phyloP scores from a whole-genome alignment of 169 alveolate species.

The Eimeria sp. region DNA sequence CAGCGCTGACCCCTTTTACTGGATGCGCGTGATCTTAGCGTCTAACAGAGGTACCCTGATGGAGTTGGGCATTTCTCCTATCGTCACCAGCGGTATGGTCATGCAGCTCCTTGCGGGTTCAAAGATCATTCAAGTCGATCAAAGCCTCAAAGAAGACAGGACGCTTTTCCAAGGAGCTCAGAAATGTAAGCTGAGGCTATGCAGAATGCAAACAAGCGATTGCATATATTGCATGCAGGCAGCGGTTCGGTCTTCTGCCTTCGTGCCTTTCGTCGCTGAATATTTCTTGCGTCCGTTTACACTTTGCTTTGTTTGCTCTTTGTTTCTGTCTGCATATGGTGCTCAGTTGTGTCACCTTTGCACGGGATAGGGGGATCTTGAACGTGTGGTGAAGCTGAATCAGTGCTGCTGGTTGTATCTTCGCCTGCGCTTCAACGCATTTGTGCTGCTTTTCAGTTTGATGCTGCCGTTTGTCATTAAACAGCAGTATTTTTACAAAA shows the following conservation, averaged over 20 bases:
- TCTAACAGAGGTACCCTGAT: conserved; percentile 99
- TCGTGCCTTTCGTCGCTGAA: too few relatives aligned
- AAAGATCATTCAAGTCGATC: conserved; percentile 99
- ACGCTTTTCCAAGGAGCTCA: conserved; percentile 97
- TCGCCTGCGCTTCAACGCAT: background rate
- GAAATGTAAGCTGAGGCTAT: conserved; percentile 52
- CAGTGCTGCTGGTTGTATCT: background rate
- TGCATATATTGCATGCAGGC: too few relatives aligned
- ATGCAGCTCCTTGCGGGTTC: conserved; percentile 99
- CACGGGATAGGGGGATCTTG: too few relatives aligned
- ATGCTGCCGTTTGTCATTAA: background rate
- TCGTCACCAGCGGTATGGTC: conserved; percentile 99
- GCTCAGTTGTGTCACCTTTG: background rate
- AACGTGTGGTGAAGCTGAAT: too few relatives aligned
- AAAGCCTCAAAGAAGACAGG: conserved; percentile 98
- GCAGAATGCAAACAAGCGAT: background rate
- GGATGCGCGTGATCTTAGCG: conserved; percentile 99
- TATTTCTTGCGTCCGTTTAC: background rate
- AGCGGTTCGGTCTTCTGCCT: too few relatives aligned
- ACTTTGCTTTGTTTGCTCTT: background rate
- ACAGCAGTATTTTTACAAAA: background rate
- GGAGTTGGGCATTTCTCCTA: conserved; percentile 99
- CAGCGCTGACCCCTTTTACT: conserved; percentile 99
- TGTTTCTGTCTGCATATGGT: background rate
- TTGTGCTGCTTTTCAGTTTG: background rate